phyloP scores from a whole-genome alignment of 163 green algal species.

The Scenedesmus sp. region DNA sequence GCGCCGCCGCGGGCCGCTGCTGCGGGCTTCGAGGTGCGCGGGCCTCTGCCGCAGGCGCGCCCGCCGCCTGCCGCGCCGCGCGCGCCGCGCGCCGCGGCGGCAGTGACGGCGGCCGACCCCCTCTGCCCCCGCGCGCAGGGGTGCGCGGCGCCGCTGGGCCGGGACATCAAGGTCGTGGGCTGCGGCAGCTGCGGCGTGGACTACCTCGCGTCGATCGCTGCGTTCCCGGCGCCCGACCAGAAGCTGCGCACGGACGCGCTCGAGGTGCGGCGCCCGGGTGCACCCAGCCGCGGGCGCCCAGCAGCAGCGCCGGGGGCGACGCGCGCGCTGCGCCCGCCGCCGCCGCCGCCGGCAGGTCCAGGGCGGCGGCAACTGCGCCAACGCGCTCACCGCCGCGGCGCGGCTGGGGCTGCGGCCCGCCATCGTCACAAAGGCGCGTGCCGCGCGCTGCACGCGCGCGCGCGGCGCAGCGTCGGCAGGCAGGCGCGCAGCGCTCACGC shows the following conservation, averaged over 20 bases:
- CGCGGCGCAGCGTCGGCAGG: not conserved
- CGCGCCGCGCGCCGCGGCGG: no score
- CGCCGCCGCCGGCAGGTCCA: conserved; percentile 63
- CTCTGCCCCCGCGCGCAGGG: conserved; percentile 12
- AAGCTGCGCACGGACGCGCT: conserved; percentile 93
- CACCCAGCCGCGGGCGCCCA: not conserved
- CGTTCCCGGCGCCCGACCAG: conserved; percentile 90
- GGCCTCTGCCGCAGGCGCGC: no score
- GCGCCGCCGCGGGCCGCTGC: no score
- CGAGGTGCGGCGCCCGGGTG: conserved; percentile 69
- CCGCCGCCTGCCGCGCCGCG: no score
- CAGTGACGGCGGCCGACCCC: no score
- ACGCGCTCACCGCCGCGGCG: conserved; percentile 90
- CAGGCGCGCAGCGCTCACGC: no score
- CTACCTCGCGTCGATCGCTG: conserved; percentile 88
- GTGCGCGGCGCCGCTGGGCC: conserved; percentile 5
- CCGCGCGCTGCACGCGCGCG: not conserved
- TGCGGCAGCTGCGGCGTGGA: conserved; percentile 91
- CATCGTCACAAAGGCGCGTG: conserved; percentile 75
- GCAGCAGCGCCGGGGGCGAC: not conserved
- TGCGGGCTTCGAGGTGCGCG: no score
- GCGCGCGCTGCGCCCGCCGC: not conserved
- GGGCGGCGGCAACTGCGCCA: conserved; percentile 95
- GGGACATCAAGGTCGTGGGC: conserved; percentile 78
- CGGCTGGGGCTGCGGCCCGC: conserved; percentile 79